Base-by-base conservation (phyloP, 2,329 filamentous ascomycete species). In the Beauveria medogensis region DNA sequence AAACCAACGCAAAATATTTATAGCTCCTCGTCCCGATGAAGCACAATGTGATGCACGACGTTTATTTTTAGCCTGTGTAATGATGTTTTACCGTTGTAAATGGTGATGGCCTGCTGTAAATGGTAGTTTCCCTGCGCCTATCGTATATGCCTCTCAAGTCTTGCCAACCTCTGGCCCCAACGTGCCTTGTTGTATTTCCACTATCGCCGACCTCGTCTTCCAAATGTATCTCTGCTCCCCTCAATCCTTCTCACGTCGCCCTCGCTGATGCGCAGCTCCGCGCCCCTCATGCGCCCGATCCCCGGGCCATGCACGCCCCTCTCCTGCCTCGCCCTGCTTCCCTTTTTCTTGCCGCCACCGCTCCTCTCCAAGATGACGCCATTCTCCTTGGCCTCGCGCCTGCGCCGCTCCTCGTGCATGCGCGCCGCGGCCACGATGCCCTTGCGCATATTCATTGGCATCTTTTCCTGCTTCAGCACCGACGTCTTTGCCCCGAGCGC, bases 381-480 rank as follows among this genome's bases (percentile, higher is more conserved):
- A 68, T 93, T 96, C 79, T 97, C 93, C 69, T 82, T 85, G 2
- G 94, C 94, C 72, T 96, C 91, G 46, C 79, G 80, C 43, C 93
- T 80, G 56, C 93, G 78, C 76, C 82, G 89, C 14, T 82, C 77
- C 72, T 97, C 92, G 62, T 83, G 84, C 30, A 78, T 74, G 2
- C 72, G 78, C 24, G 83, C 83, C 57, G 92, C 91, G 1, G 82
- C 81, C 18, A 78, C 77, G 63, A 97, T 97, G n/a, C 93, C 92
- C 74, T 89, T 91, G 62, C 92, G 84, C 70, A 93, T 88, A 47
- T 85, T 77, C 81, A 96, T 89, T 20, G 94, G 93, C 91, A 97
- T 96, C 67, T 88, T 92, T 62, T 87, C 82, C 74, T 96, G 92
- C 61, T 81, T 80, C 66, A 88, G 87, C 52, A 95, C 81, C 22